phyloP scores from a whole-genome alignment of 805 yeast genomes.

The Monosporozyma siamensis region DNA sequence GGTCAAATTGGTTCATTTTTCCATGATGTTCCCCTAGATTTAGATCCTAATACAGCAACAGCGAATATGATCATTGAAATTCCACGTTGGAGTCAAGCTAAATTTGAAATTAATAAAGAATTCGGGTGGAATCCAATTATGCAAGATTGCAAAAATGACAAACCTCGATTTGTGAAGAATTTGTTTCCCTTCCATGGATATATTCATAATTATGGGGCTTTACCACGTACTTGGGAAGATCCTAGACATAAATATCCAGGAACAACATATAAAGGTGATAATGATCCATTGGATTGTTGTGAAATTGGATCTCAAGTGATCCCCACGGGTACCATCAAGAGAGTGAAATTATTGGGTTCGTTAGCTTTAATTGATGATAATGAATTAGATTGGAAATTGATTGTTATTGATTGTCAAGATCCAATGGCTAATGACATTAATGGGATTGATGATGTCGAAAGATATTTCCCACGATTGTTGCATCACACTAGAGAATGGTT shows the following conservation, averaged over 20 bases:
- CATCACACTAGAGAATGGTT: conserved; percentile 70
- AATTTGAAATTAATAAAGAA: conserved; percentile 62
- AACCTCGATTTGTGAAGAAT: conserved; percentile 67
- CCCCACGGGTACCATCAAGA: conserved; percentile 53
- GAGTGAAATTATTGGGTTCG: conserved; percentile 64
- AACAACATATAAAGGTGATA: conserved; percentile 62
- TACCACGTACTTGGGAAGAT: conserved; percentile 97
- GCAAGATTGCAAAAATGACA: conserved; percentile 67
- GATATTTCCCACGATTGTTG: conserved; percentile 60
- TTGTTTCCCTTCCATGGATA: conserved; percentile 78
- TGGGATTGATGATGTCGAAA: conserved; percentile 59
- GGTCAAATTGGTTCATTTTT: conserved; percentile 51
- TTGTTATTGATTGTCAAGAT: conserved; percentile 60
- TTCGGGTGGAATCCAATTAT: conserved; percentile 61
- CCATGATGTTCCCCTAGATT: conserved; percentile 59
- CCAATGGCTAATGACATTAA: conserved; percentile 52
- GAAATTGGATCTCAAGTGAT: conserved; percentile 67
- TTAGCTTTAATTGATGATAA: conserved; percentile 84
- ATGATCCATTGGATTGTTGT: conserved; percentile 91
- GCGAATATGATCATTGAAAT: conserved; percentile 68
- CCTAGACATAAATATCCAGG: conserved; percentile 45
- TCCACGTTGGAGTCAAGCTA: conserved; percentile 76
- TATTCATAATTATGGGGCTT: conserved; percentile 80
- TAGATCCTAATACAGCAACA: conserved; percentile 30
- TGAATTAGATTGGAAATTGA: conserved; percentile 91